Percentiles rank a stretch among this genome's conserved stretches.
phyloP scores from a whole-genome alignment of 2,329 filamentous ascomycete genomes.

The Sporothrix sp. region DNA sequence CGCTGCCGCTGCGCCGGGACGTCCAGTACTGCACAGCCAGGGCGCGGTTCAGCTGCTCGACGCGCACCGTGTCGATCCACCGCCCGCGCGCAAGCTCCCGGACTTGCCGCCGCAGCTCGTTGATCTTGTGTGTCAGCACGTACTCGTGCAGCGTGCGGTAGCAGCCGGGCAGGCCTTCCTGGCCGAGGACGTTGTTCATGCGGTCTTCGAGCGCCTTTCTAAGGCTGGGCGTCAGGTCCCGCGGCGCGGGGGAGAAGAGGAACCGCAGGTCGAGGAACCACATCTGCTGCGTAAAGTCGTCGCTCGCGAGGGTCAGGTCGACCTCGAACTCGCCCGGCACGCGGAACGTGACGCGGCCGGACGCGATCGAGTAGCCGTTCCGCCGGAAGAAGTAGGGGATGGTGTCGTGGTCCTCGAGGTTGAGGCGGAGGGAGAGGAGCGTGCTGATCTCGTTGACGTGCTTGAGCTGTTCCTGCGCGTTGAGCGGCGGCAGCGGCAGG shows the following conservation, averaged over 20 bases:
- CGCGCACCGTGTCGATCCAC: constrained; percentile 69
- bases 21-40: constrained; percentile 89
- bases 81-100: constrained; percentile 54
- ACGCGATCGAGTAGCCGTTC: constrained; percentile 60
- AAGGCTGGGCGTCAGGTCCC: constrained; percentile 50
- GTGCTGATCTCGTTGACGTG: constrained; percentile 77
- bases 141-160: constrained; percentile 84
- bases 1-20: constrained; percentile 37
- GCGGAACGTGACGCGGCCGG: constrained; percentile 82
- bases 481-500: constrained; percentile 62
- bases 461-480: constrained; percentile 59
- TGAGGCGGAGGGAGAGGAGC: constrained; percentile 70
- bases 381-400: constrained; percentile 61
- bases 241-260: constrained; percentile 61
- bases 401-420: constrained; percentile 68
- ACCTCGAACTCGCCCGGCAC: constrained; percentile 83
- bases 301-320: constrained; percentile 81
- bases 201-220: constrained; percentile 57
- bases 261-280: constrained; percentile 92
- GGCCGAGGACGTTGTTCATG: constrained; percentile 60
- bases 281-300: constrained; percentile 73
- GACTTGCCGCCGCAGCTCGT: constrained; percentile 70
- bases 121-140: constrained; percentile 82
- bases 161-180: constrained; percentile 65
- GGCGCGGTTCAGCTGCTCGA: constrained; percentile 72